Base-by-base conservation (phyloP, 2,329 filamentous ascomycete species). In the Cercospora berteroae region DNA sequence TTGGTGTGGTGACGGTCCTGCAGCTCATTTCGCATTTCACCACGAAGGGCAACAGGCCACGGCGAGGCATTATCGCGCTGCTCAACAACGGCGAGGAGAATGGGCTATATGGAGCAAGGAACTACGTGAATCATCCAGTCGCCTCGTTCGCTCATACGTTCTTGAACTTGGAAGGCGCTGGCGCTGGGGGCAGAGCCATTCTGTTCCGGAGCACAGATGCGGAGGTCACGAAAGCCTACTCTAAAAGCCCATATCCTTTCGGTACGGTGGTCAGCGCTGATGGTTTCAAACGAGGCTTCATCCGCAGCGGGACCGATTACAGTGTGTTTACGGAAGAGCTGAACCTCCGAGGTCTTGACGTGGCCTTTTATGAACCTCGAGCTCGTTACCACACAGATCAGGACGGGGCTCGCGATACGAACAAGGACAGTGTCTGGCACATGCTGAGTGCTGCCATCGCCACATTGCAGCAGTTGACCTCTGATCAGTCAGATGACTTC, bases 21-120 rank as follows among this genome's bases (percentile, higher is more conserved):
- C 93, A 97, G 78, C 82, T 98, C 59, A 85, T 98, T 69, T 91
- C 89, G 69, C 92, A 97, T 79, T 97, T 96, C 77, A 93, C 92
- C 1, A 81, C 86, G 0, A 60, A 69, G 13, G 88, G 85, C 29
- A 88, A 91, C 70, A 88, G 88, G 75, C 94, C 94, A 1, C 89
- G 88, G 74, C 88, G 90, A 72, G 94, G 94, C 1, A 85, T 99
- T 52, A 87, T 98, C 13, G 85, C 93, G 9, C 84, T 98, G 29
- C 86, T 98, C 76, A 99, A 99, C 83, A 97, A 98, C 75, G 94
- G 91, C 39, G 95, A 99, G 77, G 95, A 99, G 77, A 94, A 98
- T 75, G 95, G 89, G 39, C 83, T 98, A 10, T 92, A 96, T 71
- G 95, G 95, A 0, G 93, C 94, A 6, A 87, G 88, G 68, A 93